Conservation (phyloP, 73 alveolate genomes). For the Stentor roeselii region DNA sequence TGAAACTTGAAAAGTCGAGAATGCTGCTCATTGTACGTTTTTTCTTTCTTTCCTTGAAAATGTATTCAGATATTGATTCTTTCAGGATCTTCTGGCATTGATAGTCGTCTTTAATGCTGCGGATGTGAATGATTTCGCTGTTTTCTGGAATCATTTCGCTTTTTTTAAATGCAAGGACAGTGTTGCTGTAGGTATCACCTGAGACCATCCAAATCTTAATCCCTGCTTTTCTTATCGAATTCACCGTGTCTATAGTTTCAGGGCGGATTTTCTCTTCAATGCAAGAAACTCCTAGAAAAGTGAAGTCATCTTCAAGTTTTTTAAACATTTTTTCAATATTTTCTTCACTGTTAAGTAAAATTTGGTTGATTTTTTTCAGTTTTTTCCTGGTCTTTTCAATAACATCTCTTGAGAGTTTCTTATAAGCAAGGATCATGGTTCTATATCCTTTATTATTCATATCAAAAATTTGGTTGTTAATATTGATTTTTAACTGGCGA, state of each 20-base stretch:
- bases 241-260: not conserved
- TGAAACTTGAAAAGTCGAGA: too few species aligned
- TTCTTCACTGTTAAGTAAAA: not conserved
- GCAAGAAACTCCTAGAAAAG: constrained; percentile 26
- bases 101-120: too few species aligned
- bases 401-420: not conserved
- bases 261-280: not conserved
- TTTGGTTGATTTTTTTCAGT: not conserved
- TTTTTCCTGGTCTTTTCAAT: not conserved
- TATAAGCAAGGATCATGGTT: not conserved
- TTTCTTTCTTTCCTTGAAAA: too few species aligned
- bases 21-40: too few species aligned
- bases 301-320: constrained; percentile 10
- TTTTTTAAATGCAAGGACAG: not conserved
- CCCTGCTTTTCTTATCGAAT: not conserved
- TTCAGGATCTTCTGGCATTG: too few species aligned
- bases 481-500: not conserved
- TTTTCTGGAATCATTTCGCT: not conserved
- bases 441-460: not conserved
- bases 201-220: constrained; percentile 20
- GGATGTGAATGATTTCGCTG: too few species aligned
- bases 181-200: not conserved
- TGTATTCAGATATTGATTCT: too few species aligned
- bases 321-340: not conserved
- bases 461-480: not conserved